phyloP scores from a whole-genome alignment of 78 protist species.

The Creolimax fragrantissima region DNA sequence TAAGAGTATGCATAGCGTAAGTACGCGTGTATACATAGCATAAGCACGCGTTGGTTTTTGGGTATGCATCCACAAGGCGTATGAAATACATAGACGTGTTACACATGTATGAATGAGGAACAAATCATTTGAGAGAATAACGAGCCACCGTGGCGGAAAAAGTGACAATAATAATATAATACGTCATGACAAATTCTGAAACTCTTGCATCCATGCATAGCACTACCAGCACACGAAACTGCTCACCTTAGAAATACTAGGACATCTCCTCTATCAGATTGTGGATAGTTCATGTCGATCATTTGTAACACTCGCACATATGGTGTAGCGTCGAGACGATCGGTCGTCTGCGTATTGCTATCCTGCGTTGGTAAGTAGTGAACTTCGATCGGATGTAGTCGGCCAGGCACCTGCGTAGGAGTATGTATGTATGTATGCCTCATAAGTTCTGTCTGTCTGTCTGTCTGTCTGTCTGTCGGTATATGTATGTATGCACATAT shows the following conservation, averaged over 20 bases:
- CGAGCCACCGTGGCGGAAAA: no score
- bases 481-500: not conserved
- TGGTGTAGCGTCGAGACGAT: not conserved
- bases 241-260: not conserved
- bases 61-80: no score
- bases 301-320: not conserved
- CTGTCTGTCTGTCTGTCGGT: not conserved
- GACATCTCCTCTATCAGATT: not conserved
- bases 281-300: not conserved
- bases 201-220: no score
- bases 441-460: not conserved
- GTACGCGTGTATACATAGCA: no score
- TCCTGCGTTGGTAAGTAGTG: not conserved
- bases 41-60: no score
- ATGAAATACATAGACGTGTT: no score
- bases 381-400: constrained; percentile 10
- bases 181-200: no score
- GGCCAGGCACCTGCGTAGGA: constrained; percentile 3
- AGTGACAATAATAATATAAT: no score
- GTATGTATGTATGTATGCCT: not conserved
- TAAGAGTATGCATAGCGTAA: no score
- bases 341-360: not conserved
- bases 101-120: no score
- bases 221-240: no score
- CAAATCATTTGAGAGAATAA: no score